A percentile compares a stretch with the other conserved stretches of the same genome.
These are phyloP conservation scores for Elsinoe necatrix DNA, from an alignment of 2,329 filamentous ascomycete genomes.

Conservation along the genomic window DNA sequence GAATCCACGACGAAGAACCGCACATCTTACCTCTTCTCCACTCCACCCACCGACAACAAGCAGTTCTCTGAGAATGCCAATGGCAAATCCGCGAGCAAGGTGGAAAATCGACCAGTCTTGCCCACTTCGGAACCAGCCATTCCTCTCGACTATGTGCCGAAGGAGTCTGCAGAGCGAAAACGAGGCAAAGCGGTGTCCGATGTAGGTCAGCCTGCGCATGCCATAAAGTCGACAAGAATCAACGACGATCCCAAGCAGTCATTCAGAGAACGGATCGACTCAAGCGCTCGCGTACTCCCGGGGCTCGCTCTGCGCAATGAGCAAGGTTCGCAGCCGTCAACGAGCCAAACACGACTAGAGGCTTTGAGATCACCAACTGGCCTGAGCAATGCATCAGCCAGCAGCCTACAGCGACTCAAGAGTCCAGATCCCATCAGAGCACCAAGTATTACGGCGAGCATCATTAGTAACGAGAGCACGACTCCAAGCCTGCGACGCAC, in stretches of 20 bases:
- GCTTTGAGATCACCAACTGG: slow-evolving; percentile 34
- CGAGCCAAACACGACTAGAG: slow-evolving; percentile 19
- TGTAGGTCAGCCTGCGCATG: slow-evolving; percentile 33
- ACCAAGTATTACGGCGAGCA: slow-evolving; percentile 55
- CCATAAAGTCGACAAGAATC: slow-evolving; percentile 32
- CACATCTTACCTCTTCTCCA: slow-evolving; percentile 40
- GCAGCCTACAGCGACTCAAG: slow-evolving; percentile 33
- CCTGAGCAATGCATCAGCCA: slow-evolving; percentile 37
- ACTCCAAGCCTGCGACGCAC: slow-evolving; percentile 65
- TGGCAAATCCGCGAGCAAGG: not conserved
- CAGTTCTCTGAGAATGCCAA: not conserved
- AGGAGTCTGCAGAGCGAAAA: slow-evolving; percentile 9
- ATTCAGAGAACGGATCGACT: slow-evolving; percentile 25
- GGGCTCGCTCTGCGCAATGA: not conserved
- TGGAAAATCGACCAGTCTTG: not conserved
- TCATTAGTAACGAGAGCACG: slow-evolving; percentile 47
- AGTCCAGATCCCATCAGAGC: slow-evolving; percentile 46
- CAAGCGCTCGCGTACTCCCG: not conserved
- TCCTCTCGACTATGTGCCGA: slow-evolving; percentile 10
- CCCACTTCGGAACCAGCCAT: not conserved
- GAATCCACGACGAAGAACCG: slow-evolving; percentile 39
- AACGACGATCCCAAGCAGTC: slow-evolving; percentile 32
- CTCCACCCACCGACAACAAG: slow-evolving; percentile 29
- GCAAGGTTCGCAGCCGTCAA: not conserved
- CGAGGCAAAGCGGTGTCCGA: slow-evolving; percentile 26